Evolutionary conservation across 2,329 filamentous ascomycete genomes (phyloP).

Genomic region (Orbilia javanica): DNA sequence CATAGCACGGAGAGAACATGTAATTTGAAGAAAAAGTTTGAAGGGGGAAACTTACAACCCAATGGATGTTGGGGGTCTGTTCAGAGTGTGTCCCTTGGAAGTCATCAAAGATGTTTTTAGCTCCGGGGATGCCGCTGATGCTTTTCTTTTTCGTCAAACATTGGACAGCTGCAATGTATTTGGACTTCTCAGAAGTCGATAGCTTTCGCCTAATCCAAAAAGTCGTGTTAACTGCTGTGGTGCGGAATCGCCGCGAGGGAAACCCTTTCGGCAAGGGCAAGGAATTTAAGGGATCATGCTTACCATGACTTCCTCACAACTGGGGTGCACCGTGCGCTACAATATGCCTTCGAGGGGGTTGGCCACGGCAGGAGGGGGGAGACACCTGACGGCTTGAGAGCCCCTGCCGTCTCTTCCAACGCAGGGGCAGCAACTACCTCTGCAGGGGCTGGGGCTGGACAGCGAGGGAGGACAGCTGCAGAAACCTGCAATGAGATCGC

Average conservation of each 20-base stretch:
- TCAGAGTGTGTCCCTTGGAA: conserved; percentile 58
- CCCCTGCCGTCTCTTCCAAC: conserved; percentile 12
- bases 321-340: conserved; percentile 23
- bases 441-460: conserved; percentile 11
- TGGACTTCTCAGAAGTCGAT: conserved; percentile 43
- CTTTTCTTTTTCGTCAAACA: conserved; percentile 44
- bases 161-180: conserved; percentile 57
- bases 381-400: background rate
- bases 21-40: background rate
- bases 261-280: background rate
- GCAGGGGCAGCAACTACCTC: conserved; percentile 14
- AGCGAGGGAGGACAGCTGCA: conserved; percentile 20
- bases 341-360: conserved; percentile 15
- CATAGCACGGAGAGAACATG: background rate
- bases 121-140: conserved; percentile 47
- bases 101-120: conserved; percentile 56
- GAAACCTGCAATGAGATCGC: conserved; percentile 13
- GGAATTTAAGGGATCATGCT: background rate
- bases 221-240: background rate
- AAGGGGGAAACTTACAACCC: conserved; percentile 37
- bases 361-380: conserved; percentile 24
- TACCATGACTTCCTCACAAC: conserved; percentile 42
- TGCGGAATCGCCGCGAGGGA: no score
- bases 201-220: conserved; percentile 57
- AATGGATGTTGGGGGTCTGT: conserved; percentile 54